phyloP scores from a whole-genome alignment of 73 alveolate species.

The Blepharisma stoltei region DNA sequence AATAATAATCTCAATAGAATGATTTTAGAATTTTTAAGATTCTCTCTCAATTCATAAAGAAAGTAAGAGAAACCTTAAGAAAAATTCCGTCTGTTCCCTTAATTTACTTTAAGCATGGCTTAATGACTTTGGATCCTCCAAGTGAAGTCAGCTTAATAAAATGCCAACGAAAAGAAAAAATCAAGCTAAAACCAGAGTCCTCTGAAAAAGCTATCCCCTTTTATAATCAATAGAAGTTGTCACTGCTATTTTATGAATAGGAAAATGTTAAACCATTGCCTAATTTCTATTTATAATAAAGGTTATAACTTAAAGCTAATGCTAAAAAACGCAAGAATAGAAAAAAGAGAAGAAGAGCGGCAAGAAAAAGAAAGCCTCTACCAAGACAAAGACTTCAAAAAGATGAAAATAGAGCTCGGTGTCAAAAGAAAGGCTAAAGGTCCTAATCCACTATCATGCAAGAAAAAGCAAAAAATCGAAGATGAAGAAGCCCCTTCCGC shows the following conservation, averaged over 20 bases:
- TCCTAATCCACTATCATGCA: constrained; percentile 1
- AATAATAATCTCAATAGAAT: no score
- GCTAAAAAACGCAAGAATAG: background rate
- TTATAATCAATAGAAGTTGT: no score
- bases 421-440: constrained; percentile 22
- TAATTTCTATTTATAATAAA: no score
- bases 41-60: no score
- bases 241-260: no score
- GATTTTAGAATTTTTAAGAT: no score
- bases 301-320: background rate
- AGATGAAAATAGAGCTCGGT: constrained; percentile 23
- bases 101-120: constrained; percentile 5
- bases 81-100: constrained; percentile 16
- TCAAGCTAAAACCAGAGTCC: constrained; percentile 4
- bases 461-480: constrained; percentile 13
- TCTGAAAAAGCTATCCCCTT: constrained; percentile 4
- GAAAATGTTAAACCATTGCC: no score
- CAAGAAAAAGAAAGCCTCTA: background rate
- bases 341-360: background rate
- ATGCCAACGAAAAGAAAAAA: constrained; percentile 18
- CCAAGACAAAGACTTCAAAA: constrained; percentile 2
- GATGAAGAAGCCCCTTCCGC: background rate
- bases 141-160: constrained; percentile 6
- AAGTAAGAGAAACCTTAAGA: background rate
- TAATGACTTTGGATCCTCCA: constrained; percentile 27